Conservation (phyloP, 768 basidiomycete species). For the Mrakia hoshinonis region DNA sequence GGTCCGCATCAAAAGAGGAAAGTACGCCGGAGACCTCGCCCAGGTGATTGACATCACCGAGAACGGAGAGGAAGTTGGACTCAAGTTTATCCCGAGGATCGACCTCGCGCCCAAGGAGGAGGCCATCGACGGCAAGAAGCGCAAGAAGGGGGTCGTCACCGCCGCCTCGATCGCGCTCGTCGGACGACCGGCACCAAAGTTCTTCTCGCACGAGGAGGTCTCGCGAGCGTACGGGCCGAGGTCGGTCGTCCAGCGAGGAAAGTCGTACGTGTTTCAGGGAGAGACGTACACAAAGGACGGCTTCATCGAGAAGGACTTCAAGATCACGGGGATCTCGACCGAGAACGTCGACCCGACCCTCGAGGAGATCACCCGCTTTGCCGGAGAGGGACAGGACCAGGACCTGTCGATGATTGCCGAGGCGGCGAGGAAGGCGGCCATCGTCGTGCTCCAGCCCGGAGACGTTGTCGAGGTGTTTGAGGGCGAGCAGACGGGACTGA, state of each 20-base stretch:
- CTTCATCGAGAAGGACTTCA: conserved; percentile 80
- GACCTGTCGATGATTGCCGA: conserved; percentile 88
- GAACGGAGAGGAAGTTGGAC: conserved; percentile 81
- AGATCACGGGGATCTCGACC: conserved; percentile 57
- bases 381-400: conserved; percentile 54
- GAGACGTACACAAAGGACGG: conserved; percentile 84
- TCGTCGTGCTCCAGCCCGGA: conserved; percentile 88
- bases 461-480: conserved; percentile 97
- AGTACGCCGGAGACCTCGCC: conserved; percentile 87
- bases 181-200: conserved; percentile 70
- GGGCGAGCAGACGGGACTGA: conserved; percentile 87
- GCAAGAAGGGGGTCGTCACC: conserved; percentile 52
- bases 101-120: conserved; percentile 88
- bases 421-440: conserved; percentile 81
- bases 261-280: conserved; percentile 71
- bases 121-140: conserved; percentile 60
- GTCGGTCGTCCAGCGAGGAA: conserved; percentile 57
- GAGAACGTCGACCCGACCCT: conserved; percentile 92
- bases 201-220: conserved; percentile 88
- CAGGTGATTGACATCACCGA: conserved; percentile 91
- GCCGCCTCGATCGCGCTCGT: conserved; percentile 42
- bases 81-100: conserved; percentile 95
- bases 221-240: conserved; percentile 74
- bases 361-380: conserved; percentile 92
- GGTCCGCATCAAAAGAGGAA: conserved; percentile 90